Conservation (phyloP, 179 eudicot species). For the Patellifolia procumbens region DNA sequence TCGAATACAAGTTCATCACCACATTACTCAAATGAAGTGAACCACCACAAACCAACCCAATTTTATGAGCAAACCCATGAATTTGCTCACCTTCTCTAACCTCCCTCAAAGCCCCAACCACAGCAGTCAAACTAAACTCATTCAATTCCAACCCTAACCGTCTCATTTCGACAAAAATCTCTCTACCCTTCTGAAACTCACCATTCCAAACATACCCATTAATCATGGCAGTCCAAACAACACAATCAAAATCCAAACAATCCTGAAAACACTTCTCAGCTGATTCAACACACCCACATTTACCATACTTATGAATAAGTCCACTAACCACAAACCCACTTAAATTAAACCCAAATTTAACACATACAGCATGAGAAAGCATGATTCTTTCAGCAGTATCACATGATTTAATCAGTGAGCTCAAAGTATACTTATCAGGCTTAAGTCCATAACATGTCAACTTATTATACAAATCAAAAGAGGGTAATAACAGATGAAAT, state of each 20-base stretch:
- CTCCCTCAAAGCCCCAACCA: slow-evolving; percentile 53
- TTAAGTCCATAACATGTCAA: slow-evolving; percentile 29
- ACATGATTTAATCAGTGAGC: slow-evolving; percentile 43
- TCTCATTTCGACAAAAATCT: slow-evolving; percentile 44
- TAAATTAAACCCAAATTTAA: slow-evolving; percentile 41
- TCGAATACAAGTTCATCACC: slow-evolving; percentile 47
- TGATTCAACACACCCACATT: slow-evolving; percentile 36
- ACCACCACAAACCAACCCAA: slow-evolving; percentile 40
- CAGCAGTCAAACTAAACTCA: slow-evolving; percentile 54
- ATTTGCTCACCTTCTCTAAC: slow-evolving; percentile 49
- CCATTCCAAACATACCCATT: slow-evolving; percentile 66
- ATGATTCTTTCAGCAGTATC: slow-evolving; percentile 21
- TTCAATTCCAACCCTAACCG: slow-evolving; percentile 47
- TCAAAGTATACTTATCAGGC: slow-evolving; percentile 42
- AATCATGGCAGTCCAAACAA: slow-evolving; percentile 62
- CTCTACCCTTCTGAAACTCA: slow-evolving; percentile 43
- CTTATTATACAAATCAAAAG: slow-evolving; percentile 30
- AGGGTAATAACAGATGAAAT: slow-evolving; percentile 21
- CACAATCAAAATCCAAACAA: slow-evolving; percentile 52
- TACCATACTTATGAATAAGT: slow-evolving; percentile 49
- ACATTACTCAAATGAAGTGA: slow-evolving; percentile 61
- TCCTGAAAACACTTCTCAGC: slow-evolving; percentile 59
- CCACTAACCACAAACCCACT: slow-evolving; percentile 57
- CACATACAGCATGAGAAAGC: slow-evolving; percentile 40
- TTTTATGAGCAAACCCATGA: slow-evolving; percentile 51